Evolutionary conservation across 768 basidiomycete species (phyloP).

Genomic region (Fistulinella prunicolor): DNA sequence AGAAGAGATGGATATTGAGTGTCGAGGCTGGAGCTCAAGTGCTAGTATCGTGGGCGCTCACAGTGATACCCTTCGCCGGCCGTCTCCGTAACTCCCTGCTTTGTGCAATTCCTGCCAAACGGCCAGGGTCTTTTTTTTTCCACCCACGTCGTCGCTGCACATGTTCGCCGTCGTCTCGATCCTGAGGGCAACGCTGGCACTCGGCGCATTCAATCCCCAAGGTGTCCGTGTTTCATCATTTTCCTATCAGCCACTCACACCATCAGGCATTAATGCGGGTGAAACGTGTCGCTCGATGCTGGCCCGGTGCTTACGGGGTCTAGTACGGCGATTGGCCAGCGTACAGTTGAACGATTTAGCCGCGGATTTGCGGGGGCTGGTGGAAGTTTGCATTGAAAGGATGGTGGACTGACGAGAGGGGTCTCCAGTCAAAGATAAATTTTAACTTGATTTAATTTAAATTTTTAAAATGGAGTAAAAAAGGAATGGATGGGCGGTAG

Average conservation of each 20-base stretch:
- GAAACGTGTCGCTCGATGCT: conserved; percentile 22
- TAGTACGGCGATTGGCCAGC: conserved; percentile 11
- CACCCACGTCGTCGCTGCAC: conserved; percentile 4
- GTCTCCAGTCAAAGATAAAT: not conserved
- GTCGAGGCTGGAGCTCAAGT: conserved; percentile 21
- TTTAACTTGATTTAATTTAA: not conserved
- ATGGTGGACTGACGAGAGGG: not conserved
- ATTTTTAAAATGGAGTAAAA: not conserved
- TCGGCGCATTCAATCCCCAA: not conserved
- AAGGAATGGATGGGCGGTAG: not conserved
- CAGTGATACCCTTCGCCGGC: not conserved
- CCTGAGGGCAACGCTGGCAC: conserved; percentile 14
- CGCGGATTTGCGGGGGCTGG: conserved; percentile 18
- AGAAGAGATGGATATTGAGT: not conserved
- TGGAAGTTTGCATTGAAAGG: not conserved
- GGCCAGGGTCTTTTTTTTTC: not conserved
- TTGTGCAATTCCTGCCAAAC: conserved; percentile 2
- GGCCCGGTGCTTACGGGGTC: conserved; percentile 6
- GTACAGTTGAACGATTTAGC: not conserved
- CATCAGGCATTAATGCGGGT: conserved; percentile 22
- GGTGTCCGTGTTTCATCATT: conserved; percentile 21
- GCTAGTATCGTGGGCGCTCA: conserved; percentile 7
- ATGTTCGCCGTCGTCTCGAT: conserved; percentile 1
- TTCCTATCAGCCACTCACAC: conserved; percentile 8
- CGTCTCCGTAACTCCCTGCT: not conserved